Evolutionary conservation across 2,329 filamentous ascomycete species (phyloP), one percentile per base, ranked within the genome.

Genomic region (Sclerotinia sclerotiorum): DNA sequence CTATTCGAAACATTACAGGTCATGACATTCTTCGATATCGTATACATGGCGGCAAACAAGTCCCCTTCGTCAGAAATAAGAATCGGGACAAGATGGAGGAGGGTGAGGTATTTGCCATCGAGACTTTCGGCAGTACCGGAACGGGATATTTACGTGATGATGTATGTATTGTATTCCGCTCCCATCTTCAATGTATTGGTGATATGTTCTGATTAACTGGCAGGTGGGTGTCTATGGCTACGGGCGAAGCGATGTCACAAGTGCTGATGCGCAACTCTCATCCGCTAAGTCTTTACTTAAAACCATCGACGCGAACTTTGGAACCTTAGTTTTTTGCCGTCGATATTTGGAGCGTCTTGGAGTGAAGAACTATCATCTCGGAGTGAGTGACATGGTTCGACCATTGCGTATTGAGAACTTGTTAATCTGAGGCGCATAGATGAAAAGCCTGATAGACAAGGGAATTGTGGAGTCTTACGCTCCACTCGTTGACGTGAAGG

Each of bases 291-390:
- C 82, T 7, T 75, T 90, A 52, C 80, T 86, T 70, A 85, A 84
- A 73, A 84, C 80, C 0, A 88, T 90, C 73, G 82, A 84, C 62
- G 83, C 86, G 72, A 87, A 88, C 69, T 90, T 90, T 69, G 85
- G 86, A 27, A 87, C 84, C 0, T 73, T 90, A 39, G 84, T 87
- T 1, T 89, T 89, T 74, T 87, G 82, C 68, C 82, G 86, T 27
- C 84, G 87, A 10, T 88, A 89, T 70, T 81, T 90, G 39, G 87
- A 89, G 55, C 83, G 86, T n/a, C 78, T 89, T n/a, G 87, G 87
- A 0, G 76, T 84, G 24, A 82, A 88, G 56, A 82, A 83, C 44
- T 90, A 90, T 71, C 76, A 87, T 62, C 81, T 85, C 0, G 87
- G 85, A 1, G 83, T 87, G 76, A 79, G 82, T 44, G 54, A 13